Evolutionary conservation across 768 basidiomycete genomes (phyloP).

Genomic region (Lenzites betulinus): DNA sequence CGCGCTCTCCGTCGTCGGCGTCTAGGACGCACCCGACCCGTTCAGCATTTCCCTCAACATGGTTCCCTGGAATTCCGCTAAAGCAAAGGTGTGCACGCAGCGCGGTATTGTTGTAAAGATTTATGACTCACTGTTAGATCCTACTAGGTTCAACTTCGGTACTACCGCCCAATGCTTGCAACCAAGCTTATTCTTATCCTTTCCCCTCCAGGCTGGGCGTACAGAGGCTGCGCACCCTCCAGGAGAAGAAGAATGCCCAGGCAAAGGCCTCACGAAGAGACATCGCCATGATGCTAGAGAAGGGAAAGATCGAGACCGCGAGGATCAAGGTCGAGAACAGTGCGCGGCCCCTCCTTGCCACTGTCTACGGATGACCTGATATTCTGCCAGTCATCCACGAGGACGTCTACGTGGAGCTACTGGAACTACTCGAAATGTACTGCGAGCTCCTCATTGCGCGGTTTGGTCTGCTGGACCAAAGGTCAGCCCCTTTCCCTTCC

Average conservation of each 20-base stretch:
- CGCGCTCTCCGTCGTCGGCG: not conserved
- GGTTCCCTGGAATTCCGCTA: conserved; percentile 62
- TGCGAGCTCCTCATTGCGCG: conserved; percentile 92
- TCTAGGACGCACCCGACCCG: not conserved
- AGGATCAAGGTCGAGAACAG: conserved; percentile 83
- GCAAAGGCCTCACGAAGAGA: conserved; percentile 74
- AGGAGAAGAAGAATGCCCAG: conserved; percentile 92
- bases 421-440: conserved; percentile 93
- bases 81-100: conserved; percentile 50
- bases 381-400: conserved; percentile 71
- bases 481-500: conserved; percentile 49
- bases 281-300: conserved; percentile 78
- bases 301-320: conserved; percentile 82
- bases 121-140: too few species aligned
- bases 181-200: conserved; percentile 25
- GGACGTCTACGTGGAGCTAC: conserved; percentile 81
- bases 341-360: conserved; percentile 40
- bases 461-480: conserved; percentile 89
- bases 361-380: conserved; percentile 1
- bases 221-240: conserved; percentile 80
- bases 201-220: conserved; percentile 66
- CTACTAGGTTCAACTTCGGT: conserved; percentile 52
- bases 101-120: too few species aligned
- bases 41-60: conserved; percentile 29
- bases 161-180: conserved; percentile 33